Base-by-base conservation (phyloP, 106 monocot genomes). In the Allium sativum region DNA sequence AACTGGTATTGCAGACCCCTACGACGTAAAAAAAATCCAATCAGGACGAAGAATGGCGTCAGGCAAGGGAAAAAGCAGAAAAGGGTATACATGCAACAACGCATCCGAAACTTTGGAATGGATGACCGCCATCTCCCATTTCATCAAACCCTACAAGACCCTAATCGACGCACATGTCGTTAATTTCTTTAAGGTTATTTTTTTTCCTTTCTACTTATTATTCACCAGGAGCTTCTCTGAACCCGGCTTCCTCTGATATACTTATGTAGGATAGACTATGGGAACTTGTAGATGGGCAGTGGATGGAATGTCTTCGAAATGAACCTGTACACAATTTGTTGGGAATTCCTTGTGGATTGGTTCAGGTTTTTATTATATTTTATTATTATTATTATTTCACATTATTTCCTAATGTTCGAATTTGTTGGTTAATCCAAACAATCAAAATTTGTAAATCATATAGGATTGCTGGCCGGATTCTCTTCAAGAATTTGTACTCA, bases 101-200 rank as follows among this genome's bases (percentile, higher is more conserved):
- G 80, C 85, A 8, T 48, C 65, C 18, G 58, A 78, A 56, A 89
- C 93, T 16, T 69, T 75, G 52, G 78, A 89, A 58, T 93, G 93
- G 93, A 88, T 93, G 80, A 77, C 53, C 52, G 84, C 93, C 56
- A 89, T 93, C 50, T 68, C 78, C 45, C 73, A 67, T 31, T 84
- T 93, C 63, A 69, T 93, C 68, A 50, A 51, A 15, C 77, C 65
- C 10, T 81, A 70, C 77, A 79, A 58, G 53, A 73, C 72, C 21
- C 67, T 93, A 42, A 57, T 85, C 57, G 93, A 93, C 17, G 74
- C 93, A 51, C 93, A 93, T 73, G 93, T 93, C 71, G 82, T 85
- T 75, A 93, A 93, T 73, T 89, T 93, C 85, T 93, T 93, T 79
- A 93, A 89, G 80, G 91, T 86, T 16, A 21, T 21, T 16, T 74